Base-by-base conservation (phyloP, 768 basidiomycete species). In the Albatrellus ellisii region DNA sequence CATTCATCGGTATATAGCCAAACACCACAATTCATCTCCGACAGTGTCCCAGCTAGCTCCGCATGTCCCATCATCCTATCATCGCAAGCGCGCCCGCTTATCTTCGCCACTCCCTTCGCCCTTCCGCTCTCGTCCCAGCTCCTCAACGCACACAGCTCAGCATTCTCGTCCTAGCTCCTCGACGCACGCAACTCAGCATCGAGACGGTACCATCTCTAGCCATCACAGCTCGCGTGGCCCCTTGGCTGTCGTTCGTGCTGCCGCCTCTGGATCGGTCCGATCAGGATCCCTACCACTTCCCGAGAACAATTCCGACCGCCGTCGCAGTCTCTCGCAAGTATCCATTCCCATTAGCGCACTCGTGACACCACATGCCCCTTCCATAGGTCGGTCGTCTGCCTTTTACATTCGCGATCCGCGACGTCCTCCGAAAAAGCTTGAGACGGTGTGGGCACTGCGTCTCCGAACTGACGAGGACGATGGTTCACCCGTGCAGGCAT, bases 371-470 rank as follows among this genome's bases (percentile, higher is more conserved):
- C 82, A 81, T 52, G 82, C 79, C 20, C 84, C 82, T 4, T 86
- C 84, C 6, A 52, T 88, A 28, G 61, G 66, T 27, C 67, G 62
- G 34, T 75, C 75, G 10, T 59, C 70, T 22, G 68, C 65, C 14
- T 87, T 77, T 51, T 81, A 86, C 53, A 87, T 87, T 84, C 75
- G 79, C 26, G 84, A 87, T 57, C 84, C 82, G 0, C 70, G 75
- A 15, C 78, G 66, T 49, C 80, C 81, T 4, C 68, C 72, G 0
- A 73, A 69, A 33, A 59, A 71, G 3, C 67, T 70, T 43, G 60
- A 64, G 39, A 84, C 83, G 1, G 65, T 71, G 6, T 86, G 80
- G 84, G 53, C 66, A 12, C 64, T 81, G 41, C 66, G 66, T 7
- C 66, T 75, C 39, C 66, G 69, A 34, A 68, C 68, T n/a, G 70